These are phyloP conservation scores for Carex pumila DNA, from an alignment of 176 grass and related monocot genomes.

Conservation along the genomic window DNA sequence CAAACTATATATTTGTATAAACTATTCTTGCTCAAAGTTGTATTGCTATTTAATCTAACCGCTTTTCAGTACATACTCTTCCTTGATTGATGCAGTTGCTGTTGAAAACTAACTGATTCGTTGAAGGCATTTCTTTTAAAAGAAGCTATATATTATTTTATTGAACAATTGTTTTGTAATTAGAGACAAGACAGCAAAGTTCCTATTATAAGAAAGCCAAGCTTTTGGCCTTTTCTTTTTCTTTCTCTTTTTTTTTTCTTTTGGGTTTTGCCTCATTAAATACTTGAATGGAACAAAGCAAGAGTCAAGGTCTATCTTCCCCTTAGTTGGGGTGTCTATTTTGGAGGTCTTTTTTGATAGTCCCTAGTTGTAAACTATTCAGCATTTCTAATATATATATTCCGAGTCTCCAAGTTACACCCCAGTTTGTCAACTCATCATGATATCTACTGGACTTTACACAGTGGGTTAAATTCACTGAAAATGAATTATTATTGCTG, in stretches of 20 bases:
- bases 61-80: neutral
- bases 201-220: slow-evolving; percentile 2
- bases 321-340: slow-evolving; percentile 4
- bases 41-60: neutral
- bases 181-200: neutral
- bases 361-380: neutral
- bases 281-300: slow-evolving; percentile 2
- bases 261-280: neutral
- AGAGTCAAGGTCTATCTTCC: neutral
- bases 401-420: neutral
- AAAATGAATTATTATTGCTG: neutral
- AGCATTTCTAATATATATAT: neutral
- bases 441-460: neutral
- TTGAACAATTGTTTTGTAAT: neutral
- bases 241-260: neutral
- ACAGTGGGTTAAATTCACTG: neutral
- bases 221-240: neutral
- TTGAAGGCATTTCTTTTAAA: neutral
- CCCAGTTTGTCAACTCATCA: neutral
- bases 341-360: neutral
- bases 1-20: too few relatives aligned
- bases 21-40: neutral
- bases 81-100: neutral
- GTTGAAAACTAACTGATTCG: neutral
- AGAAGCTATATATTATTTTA: neutral